These are phyloP conservation scores for Leishmania major DNA, from an alignment of 208 protist genomes.

Conservation along the genomic window DNA sequence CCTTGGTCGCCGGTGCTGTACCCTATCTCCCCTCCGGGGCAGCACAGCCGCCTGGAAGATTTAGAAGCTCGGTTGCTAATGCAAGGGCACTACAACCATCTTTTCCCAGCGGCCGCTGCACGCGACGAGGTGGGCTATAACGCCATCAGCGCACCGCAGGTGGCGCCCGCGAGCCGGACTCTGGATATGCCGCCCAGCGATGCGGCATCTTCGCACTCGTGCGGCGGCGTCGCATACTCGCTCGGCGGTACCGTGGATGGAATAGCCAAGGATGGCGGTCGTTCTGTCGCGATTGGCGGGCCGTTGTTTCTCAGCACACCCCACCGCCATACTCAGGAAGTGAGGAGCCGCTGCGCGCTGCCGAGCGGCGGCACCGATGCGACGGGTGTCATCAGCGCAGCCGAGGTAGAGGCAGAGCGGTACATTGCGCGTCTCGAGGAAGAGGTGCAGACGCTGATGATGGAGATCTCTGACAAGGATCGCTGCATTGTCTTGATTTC, in stretches of 20 bases:
- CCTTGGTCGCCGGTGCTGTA: background rate
- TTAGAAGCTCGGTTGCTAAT: constrained; percentile 19
- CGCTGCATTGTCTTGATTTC: background rate
- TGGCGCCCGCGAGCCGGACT: background rate
- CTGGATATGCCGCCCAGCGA: background rate
- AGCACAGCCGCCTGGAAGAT: constrained; percentile 5
- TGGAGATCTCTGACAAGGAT: constrained; percentile 20
- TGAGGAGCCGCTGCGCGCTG: background rate
- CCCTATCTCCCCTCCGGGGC: background rate
- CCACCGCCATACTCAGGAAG: background rate
- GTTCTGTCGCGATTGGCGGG: background rate
- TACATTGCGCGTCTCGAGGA: constrained; percentile 40
- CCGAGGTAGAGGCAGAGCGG: constrained; percentile 22
- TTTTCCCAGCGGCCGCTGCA: background rate
- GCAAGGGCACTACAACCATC: constrained; percentile 11
- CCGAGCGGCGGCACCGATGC: background rate
- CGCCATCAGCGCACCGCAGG: background rate
- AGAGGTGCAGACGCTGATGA: constrained; percentile 34
- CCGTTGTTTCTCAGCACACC: background rate
- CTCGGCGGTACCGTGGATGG: background rate
- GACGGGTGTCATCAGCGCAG: background rate
- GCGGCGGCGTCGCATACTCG: background rate
- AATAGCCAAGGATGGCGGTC: background rate
- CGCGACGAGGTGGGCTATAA: background rate
- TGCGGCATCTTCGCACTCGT: background rate